These are phyloP conservation scores for Liriodendron chinense DNA, from an alignment of 164 flowering plant species.

Conservation along the genomic window DNA sequence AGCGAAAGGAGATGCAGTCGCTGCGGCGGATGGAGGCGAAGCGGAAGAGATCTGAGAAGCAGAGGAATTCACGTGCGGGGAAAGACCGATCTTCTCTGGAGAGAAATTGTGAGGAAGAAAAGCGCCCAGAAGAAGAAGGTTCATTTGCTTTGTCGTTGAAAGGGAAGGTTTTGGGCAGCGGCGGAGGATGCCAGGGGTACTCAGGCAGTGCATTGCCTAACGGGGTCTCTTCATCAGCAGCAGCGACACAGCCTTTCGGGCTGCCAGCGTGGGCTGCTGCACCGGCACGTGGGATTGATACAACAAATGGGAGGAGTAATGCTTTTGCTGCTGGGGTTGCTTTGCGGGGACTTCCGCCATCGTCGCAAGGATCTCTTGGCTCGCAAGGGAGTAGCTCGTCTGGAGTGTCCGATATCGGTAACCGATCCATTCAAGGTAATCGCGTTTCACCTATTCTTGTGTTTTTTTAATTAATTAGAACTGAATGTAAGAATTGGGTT, in stretches of 20 bases:
- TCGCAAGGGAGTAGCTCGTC: constrained; percentile 60
- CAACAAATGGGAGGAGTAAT: constrained; percentile 19
- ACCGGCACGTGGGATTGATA: constrained; percentile 16
- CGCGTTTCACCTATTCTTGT: background rate
- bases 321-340: constrained; percentile 3
- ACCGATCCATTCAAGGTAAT: constrained; percentile 40
- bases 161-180: constrained; percentile 9
- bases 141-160: constrained; percentile 20
- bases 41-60: constrained; percentile 70
- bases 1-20: constrained; percentile 81
- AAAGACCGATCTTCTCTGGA: constrained; percentile 14
- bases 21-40: constrained; percentile 84
- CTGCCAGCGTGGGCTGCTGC: constrained; percentile 29
- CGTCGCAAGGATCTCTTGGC: constrained; percentile 36
- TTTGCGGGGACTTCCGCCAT: constrained; percentile 14
- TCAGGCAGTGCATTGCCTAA: constrained; percentile 14
- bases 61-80: constrained; percentile 4
- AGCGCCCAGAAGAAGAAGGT: constrained; percentile 29
- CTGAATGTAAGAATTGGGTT: background rate
- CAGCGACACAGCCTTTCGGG: constrained; percentile 13
- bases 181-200: constrained; percentile 9
- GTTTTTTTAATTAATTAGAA: background rate
- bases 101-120: constrained; percentile 18
- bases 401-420: constrained; percentile 43
- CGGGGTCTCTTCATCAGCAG: constrained; percentile 15